Base-by-base conservation (phyloP, 352 stramenopile species). In the Albugo candida region DNA sequence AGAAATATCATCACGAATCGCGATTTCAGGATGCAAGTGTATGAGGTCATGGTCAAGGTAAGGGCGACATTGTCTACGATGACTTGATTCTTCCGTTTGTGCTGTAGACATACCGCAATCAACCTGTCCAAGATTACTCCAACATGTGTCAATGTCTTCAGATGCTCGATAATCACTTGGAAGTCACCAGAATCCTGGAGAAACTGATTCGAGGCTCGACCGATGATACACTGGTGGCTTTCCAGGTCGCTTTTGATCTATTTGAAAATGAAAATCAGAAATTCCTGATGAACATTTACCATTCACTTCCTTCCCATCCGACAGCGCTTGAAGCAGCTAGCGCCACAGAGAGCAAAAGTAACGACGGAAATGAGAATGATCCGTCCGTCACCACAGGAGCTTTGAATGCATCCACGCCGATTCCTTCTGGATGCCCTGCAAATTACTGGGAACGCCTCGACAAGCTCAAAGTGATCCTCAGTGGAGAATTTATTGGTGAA, bases 171-270 rank as follows among this genome's bases (percentile, higher is more conserved):
- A 79, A 89, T 45, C 61, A 85, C 49, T 46, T 62, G 16, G 76
- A 92, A 54, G 81, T 91, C 18, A 80, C 79, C 39, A 74, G 84
- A 55, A 91, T 96, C 36, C 60, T 97, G 16, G 70, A 84, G 34
- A 52, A 81, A 16, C 72, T 97, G 18, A 52, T 97, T 21, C 70
- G 78, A 27, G 64, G 63, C 21, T 71, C 45, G 20, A 70, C 81
- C 19, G 59, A 85, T 42, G 63, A 86, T 51, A 71, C 60, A 31
- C 72, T 98, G 31, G 54, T 97, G 27, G 95, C 92, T 19, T 97
- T 96, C 60, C 96, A 99, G 59, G 77, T 98, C 13, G 95, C 87
- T 17, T 99, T 99, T 58, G 92, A 99, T 66, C 54, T 99, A 8
- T 81, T 93, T 13, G 94, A 99, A 63, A 96, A 93, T 47, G 94